Base-by-base conservation (phyloP, 306 rosid genomes). In the Begonia peltatifolia region DNA sequence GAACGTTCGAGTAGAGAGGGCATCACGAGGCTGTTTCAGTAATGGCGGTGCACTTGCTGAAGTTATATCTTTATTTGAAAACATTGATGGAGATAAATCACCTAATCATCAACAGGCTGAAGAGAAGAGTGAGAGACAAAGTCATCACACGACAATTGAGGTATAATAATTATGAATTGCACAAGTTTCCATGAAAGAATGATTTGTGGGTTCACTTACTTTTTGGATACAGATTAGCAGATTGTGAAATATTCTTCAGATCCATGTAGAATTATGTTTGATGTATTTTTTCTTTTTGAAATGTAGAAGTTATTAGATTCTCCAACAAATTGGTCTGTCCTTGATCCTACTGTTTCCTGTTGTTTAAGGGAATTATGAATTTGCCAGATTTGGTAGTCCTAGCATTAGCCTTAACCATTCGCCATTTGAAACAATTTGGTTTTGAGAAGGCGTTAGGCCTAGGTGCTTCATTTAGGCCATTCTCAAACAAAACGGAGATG, bases 31-130 rank as follows among this genome's bases (percentile, higher is more conserved):
- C 43, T 72, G 90, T 68, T 82, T 89, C 54, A 60, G 58, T 14
- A 70, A 72, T 63, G 87, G 97, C 53, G 87, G 95, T 47, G 94
- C 95, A 64, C 77, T 85, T 52, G 85, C 95, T 52, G 94, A 85
- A 69, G 94, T 85, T 5, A 58, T 77, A 73, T 71, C 94, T 46
- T 64, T 74, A 41, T 90, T 65, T 58, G 97, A 78, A 71, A 83
- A 72, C 58, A 57, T 70, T 64, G 63, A 47, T 60, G 66, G 42
- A 47, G 64, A 54, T 47, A 66, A 58, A 64, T 57, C 68, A 58
- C 54, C 74, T 47, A 70, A 72, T 59, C 44, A 62, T 62, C 25
- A 66, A 46, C 58, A 71, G 52, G 56, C 69, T 50, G 62, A 43
- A 43, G 72, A 71, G 54, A 65, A 56, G 58, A 14, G 46, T 18